Evolutionary conservation across 2,329 filamentous ascomycete genomes (phyloP), one percentile per base, ranked within the genome.

Genomic region (Sporothrix pseudoabietina): DNA sequence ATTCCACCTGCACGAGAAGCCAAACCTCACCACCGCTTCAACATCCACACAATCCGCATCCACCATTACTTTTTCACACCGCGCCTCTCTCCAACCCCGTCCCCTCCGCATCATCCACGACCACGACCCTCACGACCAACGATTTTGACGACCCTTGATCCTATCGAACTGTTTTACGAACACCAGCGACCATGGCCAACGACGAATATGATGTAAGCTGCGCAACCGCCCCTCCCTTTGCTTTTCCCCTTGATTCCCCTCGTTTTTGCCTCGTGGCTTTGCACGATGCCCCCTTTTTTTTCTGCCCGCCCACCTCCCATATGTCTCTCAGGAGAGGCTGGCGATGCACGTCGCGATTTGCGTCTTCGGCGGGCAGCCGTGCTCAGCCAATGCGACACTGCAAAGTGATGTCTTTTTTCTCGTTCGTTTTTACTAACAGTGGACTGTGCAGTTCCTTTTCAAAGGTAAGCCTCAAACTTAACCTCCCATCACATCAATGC

Each of bases 171-270:
- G 26, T 54, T 44, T 41, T 30, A 73, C 41, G 39, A 66, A 22
- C 26, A 65, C 8, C 63, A 59, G 71, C 65, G 49, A 73, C 71
- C 73, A 99, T 98, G 96, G 96, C 95, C 82, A 99, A 98, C 91
- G 96, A 99, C 89, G 96, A 99, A 88, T 99, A 99, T 87, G 96
- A 99, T 91, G 95, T 98, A 87, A 88, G 94, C 82, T 72, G 73
- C 65, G 39, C 8, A 8, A 19, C 35, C 72, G 19, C 63, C 35
- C 49, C 39, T 57, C 71, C 71, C 54, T 63, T 47, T 54, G 44
- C 22, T 16, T 26, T 47, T n/a, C 14, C 39, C 35, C 54, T 55
- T 32, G 63, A 52, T 49, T 49, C 61, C 72, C 73, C 49, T 44
- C 57, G 44, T 59, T 71, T 52, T 35, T 32, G 49, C 41, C 35